Evolutionary conservation across 2,329 filamentous ascomycete genomes (phyloP).

Genomic region (Thielaviopsis cerberus): DNA sequence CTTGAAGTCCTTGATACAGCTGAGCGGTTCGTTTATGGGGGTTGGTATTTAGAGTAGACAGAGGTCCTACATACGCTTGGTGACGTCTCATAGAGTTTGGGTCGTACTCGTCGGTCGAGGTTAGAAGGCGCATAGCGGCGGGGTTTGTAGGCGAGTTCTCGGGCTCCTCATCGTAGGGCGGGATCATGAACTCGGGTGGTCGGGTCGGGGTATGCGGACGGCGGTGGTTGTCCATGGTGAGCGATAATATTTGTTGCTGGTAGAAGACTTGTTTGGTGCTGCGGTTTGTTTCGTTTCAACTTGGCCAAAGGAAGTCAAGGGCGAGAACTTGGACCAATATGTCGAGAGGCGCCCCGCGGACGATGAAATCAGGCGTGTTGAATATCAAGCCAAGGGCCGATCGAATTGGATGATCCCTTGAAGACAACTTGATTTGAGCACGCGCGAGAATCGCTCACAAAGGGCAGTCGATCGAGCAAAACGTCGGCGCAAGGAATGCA

Average conservation of each 20-base stretch:
- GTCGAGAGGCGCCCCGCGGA: background rate
- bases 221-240: slow-evolving; percentile 9
- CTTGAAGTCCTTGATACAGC: background rate
- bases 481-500: background rate
- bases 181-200: slow-evolving; percentile 39
- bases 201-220: slow-evolving; percentile 23
- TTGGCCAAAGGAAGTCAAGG: background rate
- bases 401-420: background rate
- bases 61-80: slow-evolving; percentile 36
- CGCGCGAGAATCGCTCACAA: background rate
- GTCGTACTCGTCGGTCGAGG: slow-evolving; percentile 36
- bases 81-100: slow-evolving; percentile 20
- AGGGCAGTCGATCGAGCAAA: background rate
- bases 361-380: background rate
- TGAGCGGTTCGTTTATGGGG: background rate
- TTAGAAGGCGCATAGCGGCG: slow-evolving; percentile 41
- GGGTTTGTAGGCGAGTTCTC: slow-evolving; percentile 25
- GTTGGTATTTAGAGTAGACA: background rate
- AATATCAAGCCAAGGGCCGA: background rate
- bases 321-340: background rate
- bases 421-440: background rate
- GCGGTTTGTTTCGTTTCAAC: background rate
- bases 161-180: slow-evolving; percentile 36
- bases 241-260: too few relatives aligned
- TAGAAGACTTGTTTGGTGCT: background rate